These are phyloP conservation scores for Imleria badia DNA, from an alignment of 768 basidiomycete genomes.

Conservation along the genomic window DNA sequence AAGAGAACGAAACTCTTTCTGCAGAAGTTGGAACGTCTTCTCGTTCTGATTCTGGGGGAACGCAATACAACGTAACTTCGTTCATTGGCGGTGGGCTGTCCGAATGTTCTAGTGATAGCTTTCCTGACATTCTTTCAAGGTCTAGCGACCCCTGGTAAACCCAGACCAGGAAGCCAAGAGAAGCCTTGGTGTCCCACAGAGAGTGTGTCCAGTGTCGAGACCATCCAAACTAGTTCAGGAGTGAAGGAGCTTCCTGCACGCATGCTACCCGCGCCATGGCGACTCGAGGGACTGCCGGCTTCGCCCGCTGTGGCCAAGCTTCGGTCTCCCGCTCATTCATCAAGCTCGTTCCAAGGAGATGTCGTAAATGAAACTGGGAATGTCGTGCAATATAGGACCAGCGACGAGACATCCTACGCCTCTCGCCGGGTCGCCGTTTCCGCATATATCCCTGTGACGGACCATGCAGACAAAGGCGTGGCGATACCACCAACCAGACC, in stretches of 20 bases:
- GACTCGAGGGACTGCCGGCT: background rate
- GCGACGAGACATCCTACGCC: conserved; percentile 11
- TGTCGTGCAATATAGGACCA: background rate
- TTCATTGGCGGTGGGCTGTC: conserved; percentile 55
- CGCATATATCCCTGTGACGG: conserved; percentile 10
- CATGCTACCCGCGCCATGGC: background rate
- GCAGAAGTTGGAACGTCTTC: conserved; percentile 13
- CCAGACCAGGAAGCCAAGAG: conserved; percentile 9
- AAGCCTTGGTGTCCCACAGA: conserved; percentile 4
- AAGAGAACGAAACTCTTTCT: conserved; percentile 13
- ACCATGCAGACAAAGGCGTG: conserved; percentile 24
- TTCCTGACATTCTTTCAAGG: conserved; percentile 26
- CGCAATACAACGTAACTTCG: conserved; percentile 71
- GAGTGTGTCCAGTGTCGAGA: background rate
- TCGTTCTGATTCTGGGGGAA: conserved; percentile 45
- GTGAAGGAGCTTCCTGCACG: background rate
- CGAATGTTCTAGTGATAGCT: background rate
- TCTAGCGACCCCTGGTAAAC: conserved; percentile 31
- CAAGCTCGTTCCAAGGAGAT: conserved; percentile 1
- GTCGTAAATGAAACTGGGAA: background rate
- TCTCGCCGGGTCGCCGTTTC: conserved; percentile 23
- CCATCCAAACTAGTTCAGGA: background rate
- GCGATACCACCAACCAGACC: conserved; percentile 24
- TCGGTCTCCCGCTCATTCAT: background rate
- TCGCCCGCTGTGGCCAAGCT: background rate